These are phyloP conservation scores for Picea sitchensis DNA, from an alignment of 75 land plant genomes.

Conservation along the genomic window DNA sequence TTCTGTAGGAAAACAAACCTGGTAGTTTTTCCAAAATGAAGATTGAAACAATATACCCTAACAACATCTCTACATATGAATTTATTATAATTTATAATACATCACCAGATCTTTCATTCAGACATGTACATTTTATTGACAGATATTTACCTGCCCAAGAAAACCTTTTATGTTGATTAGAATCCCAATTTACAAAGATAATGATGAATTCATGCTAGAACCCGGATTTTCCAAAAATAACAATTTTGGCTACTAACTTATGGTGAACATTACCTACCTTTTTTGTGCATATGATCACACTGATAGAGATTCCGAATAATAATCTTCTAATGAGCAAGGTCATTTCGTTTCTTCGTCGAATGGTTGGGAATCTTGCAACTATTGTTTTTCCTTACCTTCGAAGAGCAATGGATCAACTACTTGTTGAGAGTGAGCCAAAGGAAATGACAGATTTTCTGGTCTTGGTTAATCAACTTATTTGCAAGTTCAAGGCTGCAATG, in stretches of 20 bases:
- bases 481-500: too few species aligned
- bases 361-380: too few species aligned
- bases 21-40: not conserved
- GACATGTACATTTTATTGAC: not conserved
- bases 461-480: too few species aligned
- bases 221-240: not conserved
- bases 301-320: too few species aligned
- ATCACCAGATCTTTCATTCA: not conserved
- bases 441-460: too few species aligned
- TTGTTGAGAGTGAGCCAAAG: too few species aligned
- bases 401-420: too few species aligned
- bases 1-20: not conserved
- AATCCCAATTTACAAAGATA: not conserved
- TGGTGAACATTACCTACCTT: slow-evolving; percentile 37
- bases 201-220: not conserved
- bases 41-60: not conserved
- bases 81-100: too few species aligned
- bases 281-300: slow-evolving; percentile 73
- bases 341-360: too few species aligned
- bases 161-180: not conserved
- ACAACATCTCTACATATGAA: not conserved
- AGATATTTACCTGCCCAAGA: not conserved
- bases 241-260: too few species aligned
- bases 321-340: too few species aligned
- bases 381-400: too few species aligned